Evolutionary conservation across 1,284 basidiomycete species (phyloP), one percentile per base, ranked within the genome.

Genomic region (Leccinum variabile): DNA sequence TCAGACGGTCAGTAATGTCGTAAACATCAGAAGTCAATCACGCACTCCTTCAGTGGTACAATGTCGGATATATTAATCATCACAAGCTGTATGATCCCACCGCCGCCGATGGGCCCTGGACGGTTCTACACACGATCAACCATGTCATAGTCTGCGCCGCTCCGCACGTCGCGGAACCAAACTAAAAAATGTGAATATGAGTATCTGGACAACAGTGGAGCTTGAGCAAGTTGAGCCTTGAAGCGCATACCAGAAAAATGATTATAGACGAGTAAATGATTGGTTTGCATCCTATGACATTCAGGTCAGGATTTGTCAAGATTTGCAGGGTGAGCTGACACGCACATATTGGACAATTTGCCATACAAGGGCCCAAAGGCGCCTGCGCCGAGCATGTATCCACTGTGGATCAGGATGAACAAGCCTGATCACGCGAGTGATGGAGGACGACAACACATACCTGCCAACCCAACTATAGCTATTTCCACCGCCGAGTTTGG

Each of bases 11-110:
- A 68, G 37, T 50, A 30, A 54, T 10, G 35, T n/a, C 49, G 14
- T 11, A 8, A 0, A 49, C 5, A 10, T 35, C 13, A 32, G 54
- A 22, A 28, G 6, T 41, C 22, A 8, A 50, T 30, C 16, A 77
- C 86, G 63, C 71, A 90, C 89, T 90, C 86, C 78, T 87, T 80
- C 22, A 94, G 74, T 2, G 89, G 84, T 1, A 92, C 88, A 33
- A 95, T 91, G 72, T 95, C 93, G 41, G 88, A 86, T 13, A 94
- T 86, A 1, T 85, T 88, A 67, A 95, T 93, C 59, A 90, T 77
- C n/a, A 82, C 81, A 41, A 86, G 74, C 64, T 82, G 83, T 9
- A 91, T 80, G 63, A 91, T 88, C 2, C 89, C 91, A 10, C 91
- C 91, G 4, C 91, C 91, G 32, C 92, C 92, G 32, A 94, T 84